phyloP scores from a whole-genome alignment of 2,329 filamentous ascomycete species.

The Calonectria honghensis region DNA sequence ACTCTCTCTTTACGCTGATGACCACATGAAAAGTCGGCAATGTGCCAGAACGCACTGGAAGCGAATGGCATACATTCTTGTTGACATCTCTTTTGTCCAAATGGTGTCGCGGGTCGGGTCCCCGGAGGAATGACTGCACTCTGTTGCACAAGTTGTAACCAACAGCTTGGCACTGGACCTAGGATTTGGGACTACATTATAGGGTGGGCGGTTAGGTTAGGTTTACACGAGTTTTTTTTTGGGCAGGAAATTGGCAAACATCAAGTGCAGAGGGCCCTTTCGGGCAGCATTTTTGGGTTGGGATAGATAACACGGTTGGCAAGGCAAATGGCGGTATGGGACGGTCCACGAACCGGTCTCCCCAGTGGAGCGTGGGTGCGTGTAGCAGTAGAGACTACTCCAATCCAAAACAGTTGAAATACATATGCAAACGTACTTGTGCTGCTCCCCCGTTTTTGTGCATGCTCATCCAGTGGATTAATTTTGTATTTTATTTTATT shows the following conservation, averaged over 20 bases:
- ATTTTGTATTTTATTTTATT: not conserved
- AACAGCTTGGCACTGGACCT: conserved; percentile 40
- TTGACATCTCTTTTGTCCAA: conserved; percentile 41
- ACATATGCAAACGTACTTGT: not conserved
- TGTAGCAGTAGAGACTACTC: conserved; percentile 43
- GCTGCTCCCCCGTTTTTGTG: not conserved
- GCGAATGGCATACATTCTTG: conserved; percentile 39
- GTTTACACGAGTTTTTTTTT: not conserved
- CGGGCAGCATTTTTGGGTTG: conserved; percentile 26
- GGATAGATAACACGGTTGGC: conserved; percentile 22
- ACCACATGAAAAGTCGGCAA: conserved; percentile 38
- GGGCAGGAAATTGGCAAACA: conserved; percentile 36
- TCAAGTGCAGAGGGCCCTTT: conserved; percentile 17
- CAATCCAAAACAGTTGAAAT: conserved; percentile 50
- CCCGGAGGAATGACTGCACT: conserved; percentile 43
- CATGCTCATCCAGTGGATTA: not conserved
- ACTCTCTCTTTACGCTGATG: conserved; percentile 42
- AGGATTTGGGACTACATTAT: conserved; percentile 40
- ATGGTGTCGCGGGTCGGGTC: conserved; percentile 39
- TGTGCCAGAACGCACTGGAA: conserved; percentile 40
- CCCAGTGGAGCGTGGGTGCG: conserved; percentile 26
- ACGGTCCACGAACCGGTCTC: conserved; percentile 10
- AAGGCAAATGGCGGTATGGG: conserved; percentile 30
- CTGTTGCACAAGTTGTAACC: conserved; percentile 27
- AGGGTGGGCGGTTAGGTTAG: conserved; percentile 27